These are phyloP conservation scores for Podaxis sp. DNA, from an alignment of 768 basidiomycete genomes.

Conservation along the genomic window DNA sequence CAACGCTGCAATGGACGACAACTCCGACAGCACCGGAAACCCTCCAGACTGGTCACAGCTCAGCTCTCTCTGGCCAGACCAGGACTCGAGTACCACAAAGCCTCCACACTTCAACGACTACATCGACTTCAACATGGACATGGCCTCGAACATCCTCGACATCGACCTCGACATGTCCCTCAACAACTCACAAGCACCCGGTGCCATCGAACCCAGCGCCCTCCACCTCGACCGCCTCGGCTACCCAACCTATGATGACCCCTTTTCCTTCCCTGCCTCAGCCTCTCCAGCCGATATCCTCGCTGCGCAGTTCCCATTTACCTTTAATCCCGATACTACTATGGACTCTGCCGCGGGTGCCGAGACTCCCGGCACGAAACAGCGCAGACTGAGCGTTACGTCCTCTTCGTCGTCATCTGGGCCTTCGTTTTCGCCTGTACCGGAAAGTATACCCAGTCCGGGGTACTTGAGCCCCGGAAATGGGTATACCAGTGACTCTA, in stretches of 20 bases:
- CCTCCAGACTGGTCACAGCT: conserved; percentile 57
- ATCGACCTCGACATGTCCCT: conserved; percentile 51
- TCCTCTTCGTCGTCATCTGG: conserved; percentile 58
- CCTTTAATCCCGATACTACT: conserved; percentile 33
- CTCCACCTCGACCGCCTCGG: conserved; percentile 46
- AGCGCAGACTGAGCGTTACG: conserved; percentile 51
- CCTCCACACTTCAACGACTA: conserved; percentile 44
- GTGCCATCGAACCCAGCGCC: conserved; percentile 64
- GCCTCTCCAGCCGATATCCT: conserved; percentile 25
- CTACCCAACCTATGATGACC: conserved; percentile 27
- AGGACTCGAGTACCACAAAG: conserved; percentile 33
- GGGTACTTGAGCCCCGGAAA: background rate
- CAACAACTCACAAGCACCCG: conserved; percentile 29
- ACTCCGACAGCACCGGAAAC: conserved; percentile 21
- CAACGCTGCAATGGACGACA: conserved; percentile 38
- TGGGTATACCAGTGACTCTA: conserved; percentile 25
- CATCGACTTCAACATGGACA: conserved; percentile 41
- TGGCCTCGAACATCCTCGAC: conserved; percentile 23
- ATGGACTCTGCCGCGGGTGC: conserved; percentile 25
- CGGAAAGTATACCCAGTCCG: conserved; percentile 37
- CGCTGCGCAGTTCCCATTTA: conserved; percentile 36
- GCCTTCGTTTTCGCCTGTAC: conserved; percentile 50
- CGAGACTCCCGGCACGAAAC: conserved; percentile 27
- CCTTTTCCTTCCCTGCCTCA: conserved; percentile 21
- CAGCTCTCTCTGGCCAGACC: conserved; percentile 47